Base-by-base conservation (phyloP, 1,284 basidiomycete genomes). In the Sanghuangporus sanghuang region DNA sequence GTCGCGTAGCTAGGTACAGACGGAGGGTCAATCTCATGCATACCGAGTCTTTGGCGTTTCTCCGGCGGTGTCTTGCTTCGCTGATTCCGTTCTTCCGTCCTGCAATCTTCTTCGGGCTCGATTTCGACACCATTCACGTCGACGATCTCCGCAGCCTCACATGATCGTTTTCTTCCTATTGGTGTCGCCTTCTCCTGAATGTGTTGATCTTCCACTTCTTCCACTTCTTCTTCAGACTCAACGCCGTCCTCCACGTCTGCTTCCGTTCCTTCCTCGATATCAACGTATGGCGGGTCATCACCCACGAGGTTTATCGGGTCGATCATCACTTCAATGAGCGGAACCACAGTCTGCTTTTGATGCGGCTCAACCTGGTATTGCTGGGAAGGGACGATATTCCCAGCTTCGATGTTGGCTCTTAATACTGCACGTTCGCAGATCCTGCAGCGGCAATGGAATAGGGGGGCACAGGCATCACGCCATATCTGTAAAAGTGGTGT, bases 371-470 rank as follows among this genome's bases (percentile, higher is more conserved):
- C 23, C 35, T 35, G 21, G 18, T 54, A 54, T 12, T 68, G 62
- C 48, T 63, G 63, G n/a, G 68, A 66, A 0, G 70, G 71, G 16
- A 72, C 71, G 36, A 72, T 69, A 7, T 73, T 76, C 23, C 75
- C 74, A 27, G 71, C 70, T 48, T 76, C 76, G 35, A 77, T 75
- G 50, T 78, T 78, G 12, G 75, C 77, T 49, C 76, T 77, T 21
- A 79, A 70, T 70, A 83, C 80, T 4, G 87, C 83, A 39, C 89
- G 83, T 64, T 86, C 83, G 71, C 89, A 91, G 39, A 90, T 84
- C 16, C 77, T 78, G 71, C 89, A 90, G 49, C 81, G 79, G 70
- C 89, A 91, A 53, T 87, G 83, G 70, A 86, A 91, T 27, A 91
- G 68, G 0, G 86, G 86, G 1, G 81, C 77, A 71, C 85, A 88